phyloP scores from a whole-genome alignment of 352 stramenopile genomes.

The Globisporangium middletonii region DNA sequence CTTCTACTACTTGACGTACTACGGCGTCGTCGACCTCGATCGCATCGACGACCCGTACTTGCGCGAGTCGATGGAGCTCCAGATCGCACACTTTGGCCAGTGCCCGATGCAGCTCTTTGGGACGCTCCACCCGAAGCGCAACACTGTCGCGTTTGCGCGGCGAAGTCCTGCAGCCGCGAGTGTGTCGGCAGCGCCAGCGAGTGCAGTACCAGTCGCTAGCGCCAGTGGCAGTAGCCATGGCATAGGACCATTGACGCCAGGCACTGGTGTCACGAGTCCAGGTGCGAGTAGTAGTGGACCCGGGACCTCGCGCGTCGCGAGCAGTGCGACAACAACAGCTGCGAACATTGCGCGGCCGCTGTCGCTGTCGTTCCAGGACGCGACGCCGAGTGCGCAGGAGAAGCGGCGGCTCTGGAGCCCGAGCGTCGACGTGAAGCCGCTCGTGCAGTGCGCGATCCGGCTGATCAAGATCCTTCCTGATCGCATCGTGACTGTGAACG shows the following conservation, averaged over 20 bases:
- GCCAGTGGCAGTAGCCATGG: background rate
- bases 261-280: too few species aligned
- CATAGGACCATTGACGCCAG: background rate
- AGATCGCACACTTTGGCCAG: constrained; percentile 99
- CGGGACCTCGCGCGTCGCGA: background rate
- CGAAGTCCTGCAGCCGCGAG: constrained; percentile 12
- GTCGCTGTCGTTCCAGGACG: constrained; percentile 61
- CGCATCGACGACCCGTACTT: constrained; percentile 92
- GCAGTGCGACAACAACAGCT: constrained; percentile 1
- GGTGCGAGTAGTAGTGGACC: background rate
- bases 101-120: constrained; percentile 95
- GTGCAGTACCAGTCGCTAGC: constrained; percentile 2
- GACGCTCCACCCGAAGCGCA: constrained; percentile 63
- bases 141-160: constrained; percentile 20
- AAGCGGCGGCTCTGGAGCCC: constrained; percentile 54
- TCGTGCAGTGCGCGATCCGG: constrained; percentile 47
- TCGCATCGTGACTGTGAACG: constrained; percentile 74
- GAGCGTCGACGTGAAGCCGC: constrained; percentile 47
- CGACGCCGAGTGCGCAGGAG: constrained; percentile 43
- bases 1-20: constrained; percentile 93
- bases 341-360: constrained; percentile 41
- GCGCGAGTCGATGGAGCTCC: constrained; percentile 92
- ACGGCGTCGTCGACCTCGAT: constrained; percentile 95
- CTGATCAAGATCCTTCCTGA: constrained; percentile 73
- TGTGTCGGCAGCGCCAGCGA: constrained; percentile 6